phyloP scores from a whole-genome alignment of 2,329 filamentous ascomycete genomes.

The Falciphora oryzae region DNA sequence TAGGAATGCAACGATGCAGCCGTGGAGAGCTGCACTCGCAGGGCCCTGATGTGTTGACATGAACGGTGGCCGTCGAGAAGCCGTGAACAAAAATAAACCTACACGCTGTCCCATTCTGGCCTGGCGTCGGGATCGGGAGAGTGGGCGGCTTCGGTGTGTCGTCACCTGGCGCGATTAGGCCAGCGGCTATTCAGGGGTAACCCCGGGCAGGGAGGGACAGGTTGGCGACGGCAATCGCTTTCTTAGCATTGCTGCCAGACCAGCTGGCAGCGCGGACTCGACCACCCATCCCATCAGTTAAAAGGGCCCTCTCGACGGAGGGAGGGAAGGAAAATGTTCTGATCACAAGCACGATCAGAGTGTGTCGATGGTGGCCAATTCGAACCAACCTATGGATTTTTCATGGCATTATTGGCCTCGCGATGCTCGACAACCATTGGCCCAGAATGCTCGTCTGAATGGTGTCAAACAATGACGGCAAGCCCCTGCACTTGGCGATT shows the following conservation, averaged over 20 bases:
- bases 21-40: too few species aligned
- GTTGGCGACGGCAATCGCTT: neutral
- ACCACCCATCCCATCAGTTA: neutral
- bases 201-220: neutral
- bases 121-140: neutral
- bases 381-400: neutral
- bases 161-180: neutral
- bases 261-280: neutral
- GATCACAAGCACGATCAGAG: too few species aligned
- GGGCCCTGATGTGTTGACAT: too few species aligned
- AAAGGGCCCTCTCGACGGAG: too few species aligned
- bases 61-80: neutral
- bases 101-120: neutral
- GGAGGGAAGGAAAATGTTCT: too few species aligned
- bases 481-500: neutral
- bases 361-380: too few species aligned
- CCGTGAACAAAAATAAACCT: neutral
- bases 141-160: neutral
- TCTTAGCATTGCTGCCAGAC: neutral
- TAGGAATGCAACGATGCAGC: too few species aligned
- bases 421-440: neutral
- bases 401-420: neutral
- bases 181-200: neutral
- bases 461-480: neutral
- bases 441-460: neutral